Evolutionary conservation across 2,329 filamentous ascomycete species (phyloP).

Genomic region (Ceratocystis harringtonii): DNA sequence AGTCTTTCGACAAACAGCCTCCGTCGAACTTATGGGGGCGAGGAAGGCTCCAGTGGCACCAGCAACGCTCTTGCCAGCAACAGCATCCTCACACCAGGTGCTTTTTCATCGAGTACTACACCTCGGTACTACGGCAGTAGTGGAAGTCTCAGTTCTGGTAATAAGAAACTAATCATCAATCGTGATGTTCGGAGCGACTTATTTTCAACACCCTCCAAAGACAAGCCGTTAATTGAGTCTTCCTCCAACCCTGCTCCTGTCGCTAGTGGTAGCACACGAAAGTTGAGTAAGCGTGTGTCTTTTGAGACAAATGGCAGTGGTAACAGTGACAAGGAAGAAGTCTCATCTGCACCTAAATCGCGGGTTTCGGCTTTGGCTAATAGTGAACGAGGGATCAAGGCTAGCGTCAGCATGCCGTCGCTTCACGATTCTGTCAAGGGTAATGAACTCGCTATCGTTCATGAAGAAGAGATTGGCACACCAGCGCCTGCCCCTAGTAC

Average conservation of each 20-base stretch:
- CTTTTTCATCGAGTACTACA: slow-evolving; percentile 56
- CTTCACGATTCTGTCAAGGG: slow-evolving; percentile 60
- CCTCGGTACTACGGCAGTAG: slow-evolving; percentile 51
- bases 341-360: slow-evolving; percentile 19
- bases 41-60: slow-evolving; percentile 36
- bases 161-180: slow-evolving; percentile 90
- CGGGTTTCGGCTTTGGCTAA: slow-evolving; percentile 21
- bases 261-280: slow-evolving; percentile 28
- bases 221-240: slow-evolving; percentile 29
- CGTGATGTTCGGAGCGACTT: slow-evolving; percentile 64
- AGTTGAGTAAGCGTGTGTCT: slow-evolving; percentile 74
- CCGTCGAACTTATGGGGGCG: slow-evolving; percentile 62
- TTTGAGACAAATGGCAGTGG: slow-evolving; percentile 54
- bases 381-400: slow-evolving; percentile 11
- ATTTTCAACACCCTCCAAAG: slow-evolving; percentile 45
- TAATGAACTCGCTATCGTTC: slow-evolving; percentile 64
- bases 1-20: slow-evolving; percentile 81
- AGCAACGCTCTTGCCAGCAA: slow-evolving; percentile 6
- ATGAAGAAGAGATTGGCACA: slow-evolving; percentile 46
- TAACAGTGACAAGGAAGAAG: slow-evolving; percentile 27
- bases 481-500: slow-evolving; percentile 21
- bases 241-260: not conserved
- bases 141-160: slow-evolving; percentile 41
- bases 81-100: slow-evolving; percentile 71
- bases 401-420: slow-evolving; percentile 18